Conservation (phyloP, 371 early-diverging fungal genomes). For the Mucor saturninus region DNA sequence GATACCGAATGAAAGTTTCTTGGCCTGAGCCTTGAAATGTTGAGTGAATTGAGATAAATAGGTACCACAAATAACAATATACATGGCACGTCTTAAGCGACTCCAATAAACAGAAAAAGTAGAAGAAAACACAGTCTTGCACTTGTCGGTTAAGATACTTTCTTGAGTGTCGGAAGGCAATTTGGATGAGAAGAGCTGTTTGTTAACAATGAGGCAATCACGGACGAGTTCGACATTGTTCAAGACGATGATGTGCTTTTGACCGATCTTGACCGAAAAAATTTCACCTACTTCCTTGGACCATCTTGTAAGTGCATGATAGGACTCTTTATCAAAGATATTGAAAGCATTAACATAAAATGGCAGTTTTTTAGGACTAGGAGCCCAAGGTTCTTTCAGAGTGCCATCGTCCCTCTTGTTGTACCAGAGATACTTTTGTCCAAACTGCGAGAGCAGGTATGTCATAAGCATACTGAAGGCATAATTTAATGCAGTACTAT, state of each 20-base stretch:
- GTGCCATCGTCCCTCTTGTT: constrained; percentile 45
- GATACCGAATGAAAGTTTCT: constrained; percentile 26
- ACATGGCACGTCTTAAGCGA: constrained; percentile 40
- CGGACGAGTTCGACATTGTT: constrained; percentile 37
- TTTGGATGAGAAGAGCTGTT: constrained; percentile 43
- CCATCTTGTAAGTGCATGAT: constrained; percentile 41
- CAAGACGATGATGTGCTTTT: constrained; percentile 41
- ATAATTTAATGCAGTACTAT: too few relatives aligned
- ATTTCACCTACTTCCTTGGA: constrained; percentile 28
- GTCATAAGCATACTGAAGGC: neutral
- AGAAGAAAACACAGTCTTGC: constrained; percentile 42
- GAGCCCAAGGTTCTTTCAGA: constrained; percentile 41
- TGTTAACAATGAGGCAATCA: constrained; percentile 36
- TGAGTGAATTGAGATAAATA: constrained; percentile 12
- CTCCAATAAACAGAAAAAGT: constrained; percentile 41
- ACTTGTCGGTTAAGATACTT: constrained; percentile 37
- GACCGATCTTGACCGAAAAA: constrained; percentile 39
- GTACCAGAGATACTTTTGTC: constrained; percentile 31
- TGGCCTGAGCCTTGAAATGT: constrained; percentile 23
- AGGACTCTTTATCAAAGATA: constrained; percentile 19
- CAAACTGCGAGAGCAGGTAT: constrained; percentile 14
- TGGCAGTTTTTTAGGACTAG: constrained; percentile 32
- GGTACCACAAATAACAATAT: constrained; percentile 22
- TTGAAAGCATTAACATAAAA: constrained; percentile 35
- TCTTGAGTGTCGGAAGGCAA: constrained; percentile 33